These are phyloP conservation scores for Ettlia oleoabundans DNA, from an alignment of 139 green algal genomes.

Conservation along the genomic window DNA sequence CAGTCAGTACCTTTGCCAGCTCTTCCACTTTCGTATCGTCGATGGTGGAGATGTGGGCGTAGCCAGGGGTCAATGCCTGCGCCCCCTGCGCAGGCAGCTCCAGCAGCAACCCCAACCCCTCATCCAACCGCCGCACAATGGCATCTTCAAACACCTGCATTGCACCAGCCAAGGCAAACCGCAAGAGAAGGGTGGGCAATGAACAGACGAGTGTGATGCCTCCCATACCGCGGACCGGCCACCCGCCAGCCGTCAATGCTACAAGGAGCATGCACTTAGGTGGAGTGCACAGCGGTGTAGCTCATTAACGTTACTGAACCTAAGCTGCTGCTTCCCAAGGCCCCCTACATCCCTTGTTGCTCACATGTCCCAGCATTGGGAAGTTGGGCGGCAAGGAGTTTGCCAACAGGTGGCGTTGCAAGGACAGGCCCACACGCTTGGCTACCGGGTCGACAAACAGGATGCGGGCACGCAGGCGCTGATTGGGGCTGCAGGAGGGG, in stretches of 20 bases:
- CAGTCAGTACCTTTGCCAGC: constrained; percentile 68
- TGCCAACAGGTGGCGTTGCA: constrained; percentile 79
- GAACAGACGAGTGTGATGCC: no score
- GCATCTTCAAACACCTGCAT: constrained; percentile 60
- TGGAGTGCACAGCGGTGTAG: no score
- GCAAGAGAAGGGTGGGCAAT: no score
- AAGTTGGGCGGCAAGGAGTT: constrained; percentile 44
- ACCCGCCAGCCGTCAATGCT: no score
- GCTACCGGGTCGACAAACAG: constrained; percentile 79
- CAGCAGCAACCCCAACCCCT: constrained; percentile 74
- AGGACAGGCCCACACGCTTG: constrained; percentile 83
- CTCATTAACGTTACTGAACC: no score
- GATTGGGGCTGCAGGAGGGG: constrained; percentile 26
- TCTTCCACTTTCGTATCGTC: constrained; percentile 73
- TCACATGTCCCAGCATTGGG: constrained; percentile 55
- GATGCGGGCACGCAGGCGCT: constrained; percentile 78
- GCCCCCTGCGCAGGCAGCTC: constrained; percentile 54
- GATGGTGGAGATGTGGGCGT: constrained; percentile 83
- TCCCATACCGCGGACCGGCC: no score
- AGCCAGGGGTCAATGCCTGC: constrained; percentile 43
- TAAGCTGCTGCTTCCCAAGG: background rate
- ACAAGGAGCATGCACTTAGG: no score
- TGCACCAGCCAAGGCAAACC: background rate
- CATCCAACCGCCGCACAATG: constrained; percentile 73
- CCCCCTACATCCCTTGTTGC: background rate